These are phyloP conservation scores for Cyberlindnera nakhonratchasimensis DNA, from an alignment of 805 yeast genomes.

Conservation along the genomic window DNA sequence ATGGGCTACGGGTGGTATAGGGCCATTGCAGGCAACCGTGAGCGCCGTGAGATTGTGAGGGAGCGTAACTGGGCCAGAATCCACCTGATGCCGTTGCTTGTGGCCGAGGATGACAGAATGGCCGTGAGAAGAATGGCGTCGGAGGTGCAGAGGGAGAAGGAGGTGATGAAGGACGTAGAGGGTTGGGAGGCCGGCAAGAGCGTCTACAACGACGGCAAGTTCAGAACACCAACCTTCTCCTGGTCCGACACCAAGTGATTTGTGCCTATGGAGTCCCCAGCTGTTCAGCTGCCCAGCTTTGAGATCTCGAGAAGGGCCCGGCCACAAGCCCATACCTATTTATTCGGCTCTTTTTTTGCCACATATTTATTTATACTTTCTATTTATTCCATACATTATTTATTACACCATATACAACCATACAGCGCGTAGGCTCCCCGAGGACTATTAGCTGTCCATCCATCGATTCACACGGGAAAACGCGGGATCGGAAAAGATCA, in stretches of 20 bases:
- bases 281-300: no score
- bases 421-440: no score
- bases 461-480: no score
- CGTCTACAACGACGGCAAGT: constrained; percentile 42
- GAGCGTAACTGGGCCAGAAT: constrained; percentile 79
- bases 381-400: no score
- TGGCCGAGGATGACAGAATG: constrained; percentile 82
- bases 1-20: constrained; percentile 72
- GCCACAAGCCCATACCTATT: no score
- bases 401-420: no score
- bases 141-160: constrained; percentile 65
- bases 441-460: no score
- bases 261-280: neutral
- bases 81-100: constrained; percentile 64
- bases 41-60: constrained; percentile 68
- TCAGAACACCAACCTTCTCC: constrained; percentile 34
- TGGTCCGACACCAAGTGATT: constrained; percentile 23
- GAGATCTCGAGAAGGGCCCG: no score
- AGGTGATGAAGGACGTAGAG: constrained; percentile 57
- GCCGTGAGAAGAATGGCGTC: constrained; percentile 65
- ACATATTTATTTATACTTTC: no score
- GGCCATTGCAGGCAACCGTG: constrained; percentile 64
- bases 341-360: no score
- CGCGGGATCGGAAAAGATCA: no score
- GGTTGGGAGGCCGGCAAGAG: constrained; percentile 56